Conservation (phyloP, 176 grass and related monocot species). For the Carex scoparia region DNA sequence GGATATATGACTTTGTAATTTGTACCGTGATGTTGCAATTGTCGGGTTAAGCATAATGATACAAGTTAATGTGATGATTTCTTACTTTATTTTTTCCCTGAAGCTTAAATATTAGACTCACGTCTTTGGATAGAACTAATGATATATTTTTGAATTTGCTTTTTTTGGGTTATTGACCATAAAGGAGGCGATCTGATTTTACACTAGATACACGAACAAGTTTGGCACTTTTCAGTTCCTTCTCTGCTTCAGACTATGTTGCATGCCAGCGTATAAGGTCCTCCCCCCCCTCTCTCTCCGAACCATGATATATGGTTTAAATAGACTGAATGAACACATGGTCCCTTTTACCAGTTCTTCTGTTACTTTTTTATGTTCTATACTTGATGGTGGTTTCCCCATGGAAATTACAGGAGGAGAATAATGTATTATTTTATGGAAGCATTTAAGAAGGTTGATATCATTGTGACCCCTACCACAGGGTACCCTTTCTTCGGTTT, state of each 20-base stretch:
- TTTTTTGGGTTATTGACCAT: slow-evolving; percentile 1
- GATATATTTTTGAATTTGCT: neutral
- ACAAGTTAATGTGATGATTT: neutral
- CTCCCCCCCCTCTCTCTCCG: neutral
- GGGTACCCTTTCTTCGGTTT: slow-evolving; percentile 38
- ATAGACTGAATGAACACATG: neutral
- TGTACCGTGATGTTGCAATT: neutral
- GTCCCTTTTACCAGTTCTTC: neutral
- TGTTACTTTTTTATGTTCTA: slow-evolving; percentile 23
- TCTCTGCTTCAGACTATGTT: slow-evolving; percentile 85
- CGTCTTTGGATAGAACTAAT: neutral
- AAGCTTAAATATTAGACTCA: neutral
- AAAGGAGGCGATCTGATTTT: slow-evolving; percentile 58
- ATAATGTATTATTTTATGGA: slow-evolving; percentile 95
- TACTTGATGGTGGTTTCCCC: slow-evolving; percentile 9
- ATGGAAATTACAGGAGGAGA: slow-evolving; percentile 62
- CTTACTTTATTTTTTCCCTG: neutral
- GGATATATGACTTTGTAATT: neutral
- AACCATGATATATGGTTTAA: slow-evolving; percentile 16
- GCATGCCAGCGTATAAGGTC: slow-evolving; percentile 83
- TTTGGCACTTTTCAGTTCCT: slow-evolving; percentile 84
- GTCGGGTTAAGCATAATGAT: neutral
- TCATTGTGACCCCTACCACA: slow-evolving; percentile 93
- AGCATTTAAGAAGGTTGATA: slow-evolving; percentile 95
- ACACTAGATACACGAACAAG: slow-evolving; percentile 72